phyloP scores from a whole-genome alignment of 2,329 filamentous ascomycete genomes.

The Rasamsonia emersonii region DNA sequence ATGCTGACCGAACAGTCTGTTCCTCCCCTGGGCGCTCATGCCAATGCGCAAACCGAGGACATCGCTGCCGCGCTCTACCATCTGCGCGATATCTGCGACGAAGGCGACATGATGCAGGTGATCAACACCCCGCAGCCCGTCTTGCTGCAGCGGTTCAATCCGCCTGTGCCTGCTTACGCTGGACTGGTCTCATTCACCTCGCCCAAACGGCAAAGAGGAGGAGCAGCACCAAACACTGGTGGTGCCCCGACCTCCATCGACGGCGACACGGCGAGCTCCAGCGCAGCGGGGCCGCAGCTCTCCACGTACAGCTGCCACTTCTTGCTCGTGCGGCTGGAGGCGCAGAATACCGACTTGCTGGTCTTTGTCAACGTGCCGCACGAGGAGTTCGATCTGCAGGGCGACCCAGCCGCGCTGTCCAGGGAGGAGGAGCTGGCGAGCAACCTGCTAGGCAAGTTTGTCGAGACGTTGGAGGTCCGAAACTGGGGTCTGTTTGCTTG shows the following conservation, averaged over 20 bases:
- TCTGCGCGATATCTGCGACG: constrained; percentile 60
- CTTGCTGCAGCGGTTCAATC: constrained; percentile 44
- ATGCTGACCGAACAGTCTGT: constrained; percentile 12
- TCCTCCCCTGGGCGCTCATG: constrained; percentile 33
- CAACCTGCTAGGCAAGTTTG: constrained; percentile 41
- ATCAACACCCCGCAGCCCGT: constrained; percentile 56
- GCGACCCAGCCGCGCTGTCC: constrained; percentile 58
- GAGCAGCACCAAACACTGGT: constrained; percentile 5
- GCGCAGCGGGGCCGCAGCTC: constrained; percentile 12
- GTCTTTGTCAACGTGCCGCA: constrained; percentile 85
- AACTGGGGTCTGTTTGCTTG: constrained; percentile 69
- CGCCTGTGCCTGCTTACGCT: constrained; percentile 15
- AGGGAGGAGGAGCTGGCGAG: constrained; percentile 51
- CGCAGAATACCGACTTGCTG: constrained; percentile 69
- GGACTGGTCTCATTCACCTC: constrained; percentile 21
- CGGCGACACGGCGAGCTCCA: constrained; percentile 13
- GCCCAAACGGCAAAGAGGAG: constrained; percentile 9
- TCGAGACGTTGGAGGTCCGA: constrained; percentile 66
- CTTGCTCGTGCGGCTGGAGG: constrained; percentile 66
- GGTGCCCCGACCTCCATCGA: constrained; percentile 9
- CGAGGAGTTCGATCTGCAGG: constrained; percentile 61
- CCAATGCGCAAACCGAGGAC: constrained; percentile 55
- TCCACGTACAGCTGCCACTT: constrained; percentile 61
- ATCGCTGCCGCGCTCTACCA: constrained; percentile 58
- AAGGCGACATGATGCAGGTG: constrained; percentile 56